phyloP scores from a whole-genome alignment of 1,284 basidiomycete species.

The Exobasidium cylindrosporum region DNA sequence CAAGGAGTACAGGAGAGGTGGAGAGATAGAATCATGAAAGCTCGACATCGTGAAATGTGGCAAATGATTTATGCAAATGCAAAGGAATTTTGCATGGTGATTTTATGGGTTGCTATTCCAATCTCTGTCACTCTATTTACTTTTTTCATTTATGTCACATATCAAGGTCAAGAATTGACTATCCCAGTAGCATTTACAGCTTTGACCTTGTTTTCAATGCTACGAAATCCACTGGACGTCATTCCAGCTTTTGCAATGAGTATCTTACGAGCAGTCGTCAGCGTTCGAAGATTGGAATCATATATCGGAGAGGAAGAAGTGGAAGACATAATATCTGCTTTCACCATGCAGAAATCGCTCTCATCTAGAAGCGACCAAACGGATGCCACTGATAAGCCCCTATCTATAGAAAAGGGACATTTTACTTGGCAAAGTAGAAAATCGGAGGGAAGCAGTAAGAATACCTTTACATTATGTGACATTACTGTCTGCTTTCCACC shows the following conservation, averaged over 20 bases:
- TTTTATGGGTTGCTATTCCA: conserved; percentile 19
- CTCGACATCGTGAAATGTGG: conserved; percentile 47
- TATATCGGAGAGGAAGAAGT: conserved; percentile 82
- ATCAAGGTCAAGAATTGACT: conserved; percentile 26
- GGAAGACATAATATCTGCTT: conserved; percentile 66
- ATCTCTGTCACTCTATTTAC: conserved; percentile 12
- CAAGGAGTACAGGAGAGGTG: conserved; percentile 34
- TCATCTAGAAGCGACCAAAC: not conserved
- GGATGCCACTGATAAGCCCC: conserved; percentile 20
- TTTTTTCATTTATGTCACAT: conserved; percentile 34
- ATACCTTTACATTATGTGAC: conserved; percentile 29
- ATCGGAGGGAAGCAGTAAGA: not conserved
- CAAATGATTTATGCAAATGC: conserved; percentile 27
- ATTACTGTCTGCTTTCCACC: conserved; percentile 31
- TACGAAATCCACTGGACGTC: conserved; percentile 31
- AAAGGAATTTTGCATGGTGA: conserved; percentile 23
- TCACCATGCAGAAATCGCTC: conserved; percentile 57
- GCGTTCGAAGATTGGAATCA: conserved; percentile 73
- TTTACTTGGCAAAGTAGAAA: not conserved
- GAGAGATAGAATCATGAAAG: conserved; percentile 32
- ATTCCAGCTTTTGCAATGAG: conserved; percentile 33
- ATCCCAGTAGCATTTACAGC: conserved; percentile 37
- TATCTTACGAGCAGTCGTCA: conserved; percentile 66
- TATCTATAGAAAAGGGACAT: not conserved
- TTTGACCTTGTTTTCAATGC: conserved; percentile 35